Base-by-base conservation (phyloP, 306 rosid species). In the Phaseolus lunatus region DNA sequence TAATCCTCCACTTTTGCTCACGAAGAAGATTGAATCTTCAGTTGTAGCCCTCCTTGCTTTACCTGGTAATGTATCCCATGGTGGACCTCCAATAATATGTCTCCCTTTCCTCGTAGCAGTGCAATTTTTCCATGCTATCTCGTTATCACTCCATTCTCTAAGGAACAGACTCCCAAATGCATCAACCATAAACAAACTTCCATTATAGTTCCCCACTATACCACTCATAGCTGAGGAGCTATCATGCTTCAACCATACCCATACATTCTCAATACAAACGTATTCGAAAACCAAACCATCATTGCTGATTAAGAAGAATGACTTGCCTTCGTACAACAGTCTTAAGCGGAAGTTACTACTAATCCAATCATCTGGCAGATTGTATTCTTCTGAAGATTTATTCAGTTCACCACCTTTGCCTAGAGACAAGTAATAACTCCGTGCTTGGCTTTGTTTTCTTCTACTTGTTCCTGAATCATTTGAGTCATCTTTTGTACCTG, bases 181-280 rank as follows among this genome's bases (percentile, higher is more conserved):
- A 81, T 94, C 96, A 75, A 92, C 89, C 33, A 94, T 84, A 82
- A 86, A 89, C 62, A 94, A 78, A 74, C 93, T 92, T 78, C 96
- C 97, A 79, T 94, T 92, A 79, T 92, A 94, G 84, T 82, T 92
- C 72, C 98, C 98, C 43, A 94, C 59, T 48, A 90, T 88, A 71
- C 97, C 98, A 47, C 82, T 86, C 69, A 94, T 85, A 37, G 85
- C 82, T 20, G 92, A 83, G 50, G 92, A 71, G 79, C 92, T 87
- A 59, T 94, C 98, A 79, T 94, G 98, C 61, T 85, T 89, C 79
- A 94, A 77, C 98, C 98, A 94, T 74, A 94, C 74, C 98, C 97
- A 94, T 47, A 89, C 86, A 61, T 66, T 81, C 75, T 92, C 96
- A 39, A 89, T 70, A 78, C 88, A 86, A 78, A 94, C 86, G 73